Base-by-base conservation (phyloP, 164 flowering plant species). In the Paratinospora sagittata region DNA sequence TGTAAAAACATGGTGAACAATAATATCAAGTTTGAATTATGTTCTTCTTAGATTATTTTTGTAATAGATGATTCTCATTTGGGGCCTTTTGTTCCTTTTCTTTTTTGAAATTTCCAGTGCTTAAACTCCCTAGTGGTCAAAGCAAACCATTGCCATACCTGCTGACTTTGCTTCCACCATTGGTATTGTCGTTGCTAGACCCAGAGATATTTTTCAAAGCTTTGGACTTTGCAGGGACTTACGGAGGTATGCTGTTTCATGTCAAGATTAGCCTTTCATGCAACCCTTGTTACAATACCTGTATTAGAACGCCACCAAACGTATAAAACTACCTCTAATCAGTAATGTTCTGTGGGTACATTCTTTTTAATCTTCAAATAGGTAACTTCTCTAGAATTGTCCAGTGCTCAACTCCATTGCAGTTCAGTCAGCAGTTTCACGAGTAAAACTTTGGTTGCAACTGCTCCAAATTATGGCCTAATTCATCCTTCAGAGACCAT, bases 151-250 rank as follows among this genome's bases (percentile, higher is more conserved):
- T 88, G 52, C 97, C 97, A 3, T 94, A 88, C 78, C 43, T 86
- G 6, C 75, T 92, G 76, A 87, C 96, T 8, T 71, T 94, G 81
- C 33, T 89, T 74, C 97, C 98, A 43, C 98, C 98, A 27, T 69
- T 94, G 77, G 79, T 81, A 26, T 76, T 94, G 26, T 82, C 97
- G 19, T 69, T 86, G 82, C 84, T 92, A 6, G 97, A 94, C 75
- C 98, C 98, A 26, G 98, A 94, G 70, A 89, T 94, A 75, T 92
- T 94, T 77, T 94, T 92, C 80, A 92, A 89, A 77, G 96, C 98
- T 39, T 77, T 94, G 84, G 98, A 94, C 78, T 92, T 94, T 84
- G 98, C 98, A n/a, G 98, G 97, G 74, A 89, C 98, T 13, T 94
- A 92, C 82, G 98, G 98, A 89, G 97, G 97, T 93, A 86, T 16